Evolutionary conservation across 371 early-diverging fungal species (phyloP), one percentile per base, ranked within the genome.

Genomic region (Umbelopsis sp.): DNA sequence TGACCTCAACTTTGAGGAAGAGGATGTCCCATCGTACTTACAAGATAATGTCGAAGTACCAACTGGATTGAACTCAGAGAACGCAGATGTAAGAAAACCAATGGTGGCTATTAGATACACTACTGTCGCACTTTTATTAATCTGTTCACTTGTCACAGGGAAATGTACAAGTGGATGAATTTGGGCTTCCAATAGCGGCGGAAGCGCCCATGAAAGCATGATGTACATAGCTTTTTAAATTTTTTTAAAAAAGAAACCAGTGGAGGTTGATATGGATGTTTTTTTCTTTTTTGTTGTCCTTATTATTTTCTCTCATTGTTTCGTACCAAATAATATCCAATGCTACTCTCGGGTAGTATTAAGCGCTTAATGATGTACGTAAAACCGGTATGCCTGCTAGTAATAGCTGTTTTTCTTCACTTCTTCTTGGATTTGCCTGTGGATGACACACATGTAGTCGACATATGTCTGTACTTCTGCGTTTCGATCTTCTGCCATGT

Each of bases 391-490:
- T 51, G 29, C 52, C 5, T 3, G 12, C 64, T 64, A 68, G 57
- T 78, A 82, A 46, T 71, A 75, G 29, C 63, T 75, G 11, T 63
- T 52, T 53, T 79, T 78, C 50, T 82, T 86, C 79, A 90, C 87
- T 79, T 93, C 95, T 41, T 82, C 88, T 76, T 94, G 95, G 69
- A 93, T 93, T 76, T 91, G 93, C 70, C 94, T 87, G 75, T 98
- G 98, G 69, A 97, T 88, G 11, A 87, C 85, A 73, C 94, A 93
- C 76, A 98, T 85, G 69, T 90, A 98, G 72, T 98, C 99, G 14
- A 97, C 96, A 78, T 98, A 98, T 18, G 90, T 91, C 89, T 94
- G 89, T 51, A 88, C 90, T 65, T 95, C 97, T 41, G 91, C 89
- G 74, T 95, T 96, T 71, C 93, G 91, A 75, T 95, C 97, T 73